Conservation (phyloP, 164 flowering plant genomes). For the Tetrastigma voinierianum region DNA sequence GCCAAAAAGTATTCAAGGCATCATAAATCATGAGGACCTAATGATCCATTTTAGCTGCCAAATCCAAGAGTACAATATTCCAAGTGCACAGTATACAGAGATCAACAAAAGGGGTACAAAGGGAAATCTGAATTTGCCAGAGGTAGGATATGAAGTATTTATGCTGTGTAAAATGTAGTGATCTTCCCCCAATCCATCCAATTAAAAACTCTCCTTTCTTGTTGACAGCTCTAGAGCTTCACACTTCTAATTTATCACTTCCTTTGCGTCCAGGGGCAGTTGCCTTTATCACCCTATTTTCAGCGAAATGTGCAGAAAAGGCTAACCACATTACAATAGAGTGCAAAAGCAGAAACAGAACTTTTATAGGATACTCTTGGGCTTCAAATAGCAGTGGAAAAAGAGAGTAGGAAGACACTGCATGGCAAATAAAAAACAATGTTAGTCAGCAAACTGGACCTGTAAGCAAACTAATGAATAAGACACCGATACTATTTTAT, state of each 20-base stretch:
- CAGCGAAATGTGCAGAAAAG: slow-evolving; percentile 48
- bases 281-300: slow-evolving; percentile 6
- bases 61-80: slow-evolving; percentile 79
- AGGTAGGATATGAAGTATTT: no score
- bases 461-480: background rate
- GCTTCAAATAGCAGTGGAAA: slow-evolving; percentile 92
- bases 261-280: slow-evolving; percentile 12
- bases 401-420: slow-evolving; percentile 92
- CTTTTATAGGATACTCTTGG: slow-evolving; percentile 89
- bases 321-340: slow-evolving; percentile 56
- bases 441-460: slow-evolving; percentile 1
- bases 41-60: slow-evolving; percentile 68
- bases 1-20: background rate
- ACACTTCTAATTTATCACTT: slow-evolving; percentile 9
- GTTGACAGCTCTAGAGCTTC: background rate
- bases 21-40: slow-evolving; percentile 16
- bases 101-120: slow-evolving; percentile 81
- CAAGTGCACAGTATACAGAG: slow-evolving; percentile 71
- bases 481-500: background rate
- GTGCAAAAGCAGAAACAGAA: slow-evolving; percentile 61
- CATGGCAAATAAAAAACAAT: slow-evolving; percentile 17
- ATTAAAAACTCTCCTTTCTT: slow-evolving; percentile 26
- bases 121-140: slow-evolving; percentile 65
- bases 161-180: no score
- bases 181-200: slow-evolving; percentile 56